Conservation (phyloP, 768 basidiomycete species). For the Trametes meyenii region DNA sequence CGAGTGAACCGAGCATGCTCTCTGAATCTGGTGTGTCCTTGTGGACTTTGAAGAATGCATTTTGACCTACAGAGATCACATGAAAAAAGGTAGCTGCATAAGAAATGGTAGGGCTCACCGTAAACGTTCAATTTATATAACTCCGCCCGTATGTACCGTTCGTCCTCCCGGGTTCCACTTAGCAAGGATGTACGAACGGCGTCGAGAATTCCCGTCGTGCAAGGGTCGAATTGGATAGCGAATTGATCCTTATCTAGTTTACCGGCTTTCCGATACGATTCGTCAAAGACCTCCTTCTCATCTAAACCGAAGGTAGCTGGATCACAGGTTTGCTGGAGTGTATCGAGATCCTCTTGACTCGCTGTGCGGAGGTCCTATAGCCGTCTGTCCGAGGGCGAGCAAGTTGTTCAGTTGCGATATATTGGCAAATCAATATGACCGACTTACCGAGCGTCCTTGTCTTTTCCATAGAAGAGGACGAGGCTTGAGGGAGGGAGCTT, state of each 20-base stretch:
- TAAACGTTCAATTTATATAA: slow-evolving; percentile 22
- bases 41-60: slow-evolving; percentile 52
- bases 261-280: slow-evolving; percentile 31
- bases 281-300: slow-evolving; percentile 27
- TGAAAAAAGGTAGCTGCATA: neutral
- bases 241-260: slow-evolving; percentile 30
- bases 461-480: slow-evolving; percentile 8
- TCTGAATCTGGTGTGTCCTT: slow-evolving; percentile 48
- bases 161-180: slow-evolving; percentile 9
- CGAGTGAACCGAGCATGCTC: slow-evolving; percentile 53
- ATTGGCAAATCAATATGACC: neutral
- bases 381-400: neutral
- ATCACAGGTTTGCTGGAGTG: slow-evolving; percentile 25
- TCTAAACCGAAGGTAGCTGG: slow-evolving; percentile 27
- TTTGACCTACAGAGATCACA: slow-evolving; percentile 34
- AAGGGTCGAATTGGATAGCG: slow-evolving; percentile 20
- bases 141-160: slow-evolving; percentile 22
- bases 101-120: slow-evolving; percentile 17
- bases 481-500: neutral
- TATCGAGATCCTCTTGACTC: slow-evolving; percentile 6
- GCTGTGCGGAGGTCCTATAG: neutral
- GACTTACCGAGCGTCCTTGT: neutral
- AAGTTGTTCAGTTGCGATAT: too few species aligned
- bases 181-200: neutral
- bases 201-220: slow-evolving; percentile 5